These are phyloP conservation scores for Aspergillus jensenii DNA, from an alignment of 2,329 filamentous ascomycete species.

Conservation along the genomic window DNA sequence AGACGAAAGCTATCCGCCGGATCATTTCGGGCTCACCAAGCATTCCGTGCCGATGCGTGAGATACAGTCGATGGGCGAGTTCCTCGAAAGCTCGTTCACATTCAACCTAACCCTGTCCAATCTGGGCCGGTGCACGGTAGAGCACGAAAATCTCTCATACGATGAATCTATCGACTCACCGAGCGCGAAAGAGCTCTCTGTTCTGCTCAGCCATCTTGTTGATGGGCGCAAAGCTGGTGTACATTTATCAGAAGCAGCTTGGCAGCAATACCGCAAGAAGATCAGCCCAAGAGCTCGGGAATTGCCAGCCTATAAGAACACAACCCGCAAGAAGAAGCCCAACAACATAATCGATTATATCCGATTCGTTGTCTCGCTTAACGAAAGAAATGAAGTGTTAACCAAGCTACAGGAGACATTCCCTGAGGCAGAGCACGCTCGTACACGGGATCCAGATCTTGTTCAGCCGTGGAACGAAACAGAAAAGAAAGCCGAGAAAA, in stretches of 20 bases:
- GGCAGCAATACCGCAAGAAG: constrained; percentile 35
- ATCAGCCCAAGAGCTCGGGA: constrained; percentile 29
- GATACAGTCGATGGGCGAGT: constrained; percentile 37
- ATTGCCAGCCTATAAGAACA: constrained; percentile 41
- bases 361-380: constrained; percentile 41
- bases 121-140: constrained; percentile 54
- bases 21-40: constrained; percentile 50
- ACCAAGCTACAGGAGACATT: constrained; percentile 31
- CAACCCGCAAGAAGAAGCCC: constrained; percentile 20
- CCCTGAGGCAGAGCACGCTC: constrained; percentile 16
- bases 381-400: constrained; percentile 30
- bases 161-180: constrained; percentile 45
- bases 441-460: constrained; percentile 36
- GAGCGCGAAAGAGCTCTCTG: constrained; percentile 39
- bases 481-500: constrained; percentile 18
- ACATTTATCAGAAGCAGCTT: constrained; percentile 40
- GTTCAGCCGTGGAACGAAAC: constrained; percentile 31
- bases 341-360: constrained; percentile 47
- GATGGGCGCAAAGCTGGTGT: constrained; percentile 48
- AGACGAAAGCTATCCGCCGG: constrained; percentile 31
- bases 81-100: constrained; percentile 46
- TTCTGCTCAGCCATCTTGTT: constrained; percentile 47
- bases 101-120: constrained; percentile 49
- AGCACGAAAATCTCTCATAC: constrained; percentile 54
- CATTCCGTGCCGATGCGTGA: constrained; percentile 44